These are phyloP conservation scores for Aspergillus tamarii DNA, from an alignment of 2,329 filamentous ascomycete genomes.

Conservation along the genomic window DNA sequence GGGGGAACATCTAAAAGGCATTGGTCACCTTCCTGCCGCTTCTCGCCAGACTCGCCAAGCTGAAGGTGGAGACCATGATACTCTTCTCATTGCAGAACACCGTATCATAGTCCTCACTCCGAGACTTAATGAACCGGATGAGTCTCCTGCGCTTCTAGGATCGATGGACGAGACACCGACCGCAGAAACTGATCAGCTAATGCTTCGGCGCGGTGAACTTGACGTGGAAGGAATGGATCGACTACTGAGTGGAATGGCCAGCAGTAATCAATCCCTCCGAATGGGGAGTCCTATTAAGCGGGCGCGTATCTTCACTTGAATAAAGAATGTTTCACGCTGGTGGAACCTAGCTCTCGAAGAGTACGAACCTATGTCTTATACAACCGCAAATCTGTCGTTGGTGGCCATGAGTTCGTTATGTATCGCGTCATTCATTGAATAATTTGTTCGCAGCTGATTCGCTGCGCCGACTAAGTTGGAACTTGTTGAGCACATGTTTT, in stretches of 20 bases:
- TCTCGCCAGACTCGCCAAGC: conserved; percentile 26
- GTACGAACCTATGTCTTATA: background rate
- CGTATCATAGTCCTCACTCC: conserved; percentile 44
- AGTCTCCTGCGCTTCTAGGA: conserved; percentile 13
- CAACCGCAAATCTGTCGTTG: background rate
- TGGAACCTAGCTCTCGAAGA: background rate
- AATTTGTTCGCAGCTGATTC: background rate
- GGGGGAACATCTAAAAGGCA: conserved; percentile 45
- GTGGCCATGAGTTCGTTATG: background rate
- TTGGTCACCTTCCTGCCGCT: conserved; percentile 40
- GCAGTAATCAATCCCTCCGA: conserved; percentile 31
- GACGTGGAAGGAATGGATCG: conserved; percentile 54
- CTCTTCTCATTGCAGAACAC: conserved; percentile 46
- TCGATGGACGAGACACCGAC: conserved; percentile 23
- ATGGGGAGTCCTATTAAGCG: conserved; percentile 43
- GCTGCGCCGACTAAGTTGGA: background rate
- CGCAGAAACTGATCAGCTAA: conserved; percentile 43
- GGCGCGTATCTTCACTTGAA: conserved; percentile 39
- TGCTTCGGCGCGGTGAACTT: conserved; percentile 47
- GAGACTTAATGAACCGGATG: conserved; percentile 31
- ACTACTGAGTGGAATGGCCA: conserved; percentile 48
- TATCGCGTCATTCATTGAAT: background rate
- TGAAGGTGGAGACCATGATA: conserved; percentile 36
- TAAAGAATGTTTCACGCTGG: background rate
- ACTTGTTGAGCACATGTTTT: background rate